Evolutionary conservation across 2,329 filamentous ascomycete species (phyloP), one percentile per base, ranked within the genome.

Genomic region (Scortechinia acanthostroma): DNA sequence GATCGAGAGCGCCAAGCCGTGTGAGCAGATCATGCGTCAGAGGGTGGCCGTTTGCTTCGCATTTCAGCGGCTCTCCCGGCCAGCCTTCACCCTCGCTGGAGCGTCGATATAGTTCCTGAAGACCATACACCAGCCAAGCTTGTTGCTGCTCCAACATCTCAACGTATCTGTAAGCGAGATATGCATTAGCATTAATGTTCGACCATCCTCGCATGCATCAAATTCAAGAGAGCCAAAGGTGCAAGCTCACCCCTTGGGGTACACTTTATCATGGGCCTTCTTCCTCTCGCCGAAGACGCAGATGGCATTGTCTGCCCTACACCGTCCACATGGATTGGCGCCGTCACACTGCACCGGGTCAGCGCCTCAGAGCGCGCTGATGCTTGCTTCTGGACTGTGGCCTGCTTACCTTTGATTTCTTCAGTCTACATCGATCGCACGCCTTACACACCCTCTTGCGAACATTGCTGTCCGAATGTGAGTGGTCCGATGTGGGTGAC

Each of bases 91-190:
- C 73, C 33, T 65, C 65, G 22, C 68, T 61, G 22, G 73, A 56
- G 44, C 74, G 68, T 50, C 66, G 69, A 58, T 83, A 83, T 42
- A 82, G 63, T 57, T 80, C 74, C 55, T 79, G 76, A 4, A 83
- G 67, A 37, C 76, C 79, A 45, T 73, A 64, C 22, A 83, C 77
- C 3, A 83, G 66, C 62, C 80, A 78, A 17, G 65, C 59, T 58
- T 83, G 79, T 64, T 83, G 78, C 54, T 80, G 77, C 55, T 83
- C 79, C 43, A 83, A 70, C 76, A 82, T 80, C 58, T 83, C 79
- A 22, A 83, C 77, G 49, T 80, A 80, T 51, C 76, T 80, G 46
- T 14, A 40, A 4, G 42, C 30, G n/a, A 45, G 16, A 19, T 40
- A 40, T 19, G 35, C n/a, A n/a, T 30, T 30, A 30, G 25, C 25